Percentiles rank a stretch among this genome's conserved stretches.
These are phyloP conservation scores for Colletotrichum sublineola DNA, from an alignment of 2,329 filamentous ascomycete species.

Conservation along the genomic window DNA sequence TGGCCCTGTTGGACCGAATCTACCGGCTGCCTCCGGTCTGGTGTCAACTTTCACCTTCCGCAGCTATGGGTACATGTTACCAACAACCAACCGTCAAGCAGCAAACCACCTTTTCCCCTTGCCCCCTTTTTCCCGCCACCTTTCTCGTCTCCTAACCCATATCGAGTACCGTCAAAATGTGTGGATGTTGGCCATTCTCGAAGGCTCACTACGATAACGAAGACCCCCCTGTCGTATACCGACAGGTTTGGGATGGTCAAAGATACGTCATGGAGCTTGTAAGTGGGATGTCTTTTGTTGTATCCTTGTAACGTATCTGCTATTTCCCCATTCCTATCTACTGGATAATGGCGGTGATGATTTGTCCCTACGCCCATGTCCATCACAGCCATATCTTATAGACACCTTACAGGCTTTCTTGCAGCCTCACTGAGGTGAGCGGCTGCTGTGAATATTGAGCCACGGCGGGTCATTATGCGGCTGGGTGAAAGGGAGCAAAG, in stretches of 20 bases:
- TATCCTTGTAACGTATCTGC: background rate
- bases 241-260: slow-evolving; percentile 58
- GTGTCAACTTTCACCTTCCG: background rate
- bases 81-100: background rate
- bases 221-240: slow-evolving; percentile 50
- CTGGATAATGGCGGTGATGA: background rate
- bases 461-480: background rate
- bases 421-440: background rate
- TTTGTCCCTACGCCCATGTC: background rate
- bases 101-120: background rate
- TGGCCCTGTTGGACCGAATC: background rate
- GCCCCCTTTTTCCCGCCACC: no score
- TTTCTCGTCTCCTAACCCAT: background rate
- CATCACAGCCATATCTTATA: background rate
- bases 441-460: background rate
- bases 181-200: slow-evolving; percentile 65
- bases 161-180: slow-evolving; percentile 56
- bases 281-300: slow-evolving; percentile 45
- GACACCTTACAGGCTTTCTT: background rate
- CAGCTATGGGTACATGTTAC: background rate
- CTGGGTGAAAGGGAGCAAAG: slow-evolving; percentile 12
- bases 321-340: background rate
- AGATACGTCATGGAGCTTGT: slow-evolving; percentile 57
- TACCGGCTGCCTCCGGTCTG: background rate
- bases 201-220: slow-evolving; percentile 63